Evolutionary conservation across 2,329 filamentous ascomycete species (phyloP), one percentile per base, ranked within the genome.

Genomic region (Shiraia sp.): DNA sequence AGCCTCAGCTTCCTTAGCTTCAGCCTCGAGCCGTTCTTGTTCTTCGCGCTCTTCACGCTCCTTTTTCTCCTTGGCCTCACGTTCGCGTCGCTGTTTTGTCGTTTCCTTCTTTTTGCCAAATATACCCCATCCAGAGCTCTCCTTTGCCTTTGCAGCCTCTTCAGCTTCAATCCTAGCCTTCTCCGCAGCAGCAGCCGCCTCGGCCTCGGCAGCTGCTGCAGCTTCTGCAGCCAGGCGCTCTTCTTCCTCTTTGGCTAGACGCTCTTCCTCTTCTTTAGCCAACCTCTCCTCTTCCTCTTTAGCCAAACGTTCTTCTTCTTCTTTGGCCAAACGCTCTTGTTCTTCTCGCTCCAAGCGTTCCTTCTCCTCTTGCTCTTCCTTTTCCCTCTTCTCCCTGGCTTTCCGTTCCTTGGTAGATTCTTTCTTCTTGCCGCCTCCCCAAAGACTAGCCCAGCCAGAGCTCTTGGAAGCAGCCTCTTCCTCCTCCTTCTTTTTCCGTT

Each of bases 401-500:
- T 40, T 49, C 36, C 55, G 61, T 47, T 72, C 58, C 51, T 64
- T 64, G 38, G 51, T 15, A 8, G 33, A 51, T 37, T 66, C 63
- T 28, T 65, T 70, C 51, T 79, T 76, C 46, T 58, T 63, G 58
- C 66, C 55, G 4, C 52, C 53, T 10, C 54, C 52, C 48, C 47
- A 58, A 14, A 58, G 49, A 24, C 51, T 55, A 24, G 55, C 63
- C 59, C 59, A 62, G 2, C 55, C 57, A 23, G 51, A 47, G 57
- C 63, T 69, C 62, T 69, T 61, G 47, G 49, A 42, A 14, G 47
- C 46, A 35, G 45, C 48, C 6, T 41, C 47, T 26, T 53, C 47
- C 24, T 51, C 52, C 14, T 45, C 59, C 55, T 68, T 56, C 50
- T 36, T 62, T 7, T 44, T 39, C 13, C 38, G 45, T 22, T 45